Evolutionary conservation across 2,329 filamentous ascomycete species (phyloP).

Genomic region (Sporothrix pseudoabietina): DNA sequence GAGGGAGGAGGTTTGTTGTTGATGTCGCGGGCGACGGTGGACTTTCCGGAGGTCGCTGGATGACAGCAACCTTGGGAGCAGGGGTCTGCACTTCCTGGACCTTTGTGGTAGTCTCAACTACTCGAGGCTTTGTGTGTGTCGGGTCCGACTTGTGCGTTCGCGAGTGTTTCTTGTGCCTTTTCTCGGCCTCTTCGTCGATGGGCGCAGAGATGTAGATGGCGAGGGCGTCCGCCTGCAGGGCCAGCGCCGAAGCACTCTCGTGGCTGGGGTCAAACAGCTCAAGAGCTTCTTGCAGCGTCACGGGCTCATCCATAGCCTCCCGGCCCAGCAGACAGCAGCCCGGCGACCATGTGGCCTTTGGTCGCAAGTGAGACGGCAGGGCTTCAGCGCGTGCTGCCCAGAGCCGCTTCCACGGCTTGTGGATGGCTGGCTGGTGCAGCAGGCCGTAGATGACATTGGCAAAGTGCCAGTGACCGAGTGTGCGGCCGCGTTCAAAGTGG

Average conservation of each 20-base stretch:
- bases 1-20: background rate
- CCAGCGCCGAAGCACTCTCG: constrained; percentile 59
- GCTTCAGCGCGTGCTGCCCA: constrained; percentile 50
- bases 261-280: constrained; percentile 64
- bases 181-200: background rate
- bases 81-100: background rate
- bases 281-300: constrained; percentile 59
- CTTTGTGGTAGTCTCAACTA: background rate
- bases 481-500: constrained; percentile 66
- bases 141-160: background rate
- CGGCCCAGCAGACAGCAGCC: constrained; percentile 46
- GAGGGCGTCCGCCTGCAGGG: constrained; percentile 60
- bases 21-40: background rate
- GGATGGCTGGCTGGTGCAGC: constrained; percentile 65
- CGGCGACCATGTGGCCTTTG: constrained; percentile 62
- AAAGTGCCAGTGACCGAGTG: constrained; percentile 68
- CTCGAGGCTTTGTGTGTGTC: background rate
- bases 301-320: constrained; percentile 43
- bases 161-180: background rate
- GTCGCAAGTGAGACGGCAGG: constrained; percentile 53
- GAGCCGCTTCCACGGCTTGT: constrained; percentile 62
- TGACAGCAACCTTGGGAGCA: background rate
- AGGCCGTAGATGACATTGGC: constrained; percentile 68
- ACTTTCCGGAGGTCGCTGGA: background rate
- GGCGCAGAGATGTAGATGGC: constrained; percentile 44